These are phyloP conservation scores for Arabidopsis thaliana DNA, from an alignment of 345 rosid genomes.

Conservation along the genomic window DNA sequence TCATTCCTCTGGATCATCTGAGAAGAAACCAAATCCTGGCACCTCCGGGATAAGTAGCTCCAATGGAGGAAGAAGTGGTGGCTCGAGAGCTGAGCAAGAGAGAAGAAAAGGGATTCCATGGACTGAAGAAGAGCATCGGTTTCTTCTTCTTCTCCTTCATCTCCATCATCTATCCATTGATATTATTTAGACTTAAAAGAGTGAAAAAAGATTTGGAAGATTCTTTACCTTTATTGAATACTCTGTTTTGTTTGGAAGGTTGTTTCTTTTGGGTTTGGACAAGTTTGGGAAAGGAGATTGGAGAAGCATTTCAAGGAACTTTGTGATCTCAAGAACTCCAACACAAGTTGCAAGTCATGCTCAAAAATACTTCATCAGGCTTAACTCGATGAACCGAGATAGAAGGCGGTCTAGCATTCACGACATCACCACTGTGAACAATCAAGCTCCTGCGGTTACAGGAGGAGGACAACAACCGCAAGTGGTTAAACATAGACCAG, in stretches of 20 bases:
- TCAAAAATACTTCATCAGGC: conserved; percentile 84
- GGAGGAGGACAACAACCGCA: conserved; percentile 57
- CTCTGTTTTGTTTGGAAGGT: conserved; percentile 53
- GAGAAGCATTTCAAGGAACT: conserved; percentile 96
- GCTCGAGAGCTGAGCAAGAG: conserved; percentile 80
- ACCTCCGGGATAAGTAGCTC: conserved; percentile 57
- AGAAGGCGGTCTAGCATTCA: conserved; percentile 92
- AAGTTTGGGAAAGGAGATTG: conserved; percentile 98
- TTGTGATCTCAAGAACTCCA: conserved; percentile 87
- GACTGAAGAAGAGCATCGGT: conserved; percentile 99
- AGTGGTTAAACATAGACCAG: conserved; percentile 41
- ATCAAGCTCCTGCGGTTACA: conserved; percentile 51
- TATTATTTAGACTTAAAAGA: conserved; percentile 6
- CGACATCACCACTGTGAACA: conserved; percentile 79
- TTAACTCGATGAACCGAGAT: conserved; percentile 85
- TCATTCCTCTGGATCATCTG: conserved; percentile 50
- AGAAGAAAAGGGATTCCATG: conserved; percentile 91
- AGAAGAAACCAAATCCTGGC: conserved; percentile 44
- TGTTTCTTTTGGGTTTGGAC: conserved; percentile 84
- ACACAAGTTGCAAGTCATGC: conserved; percentile 99
- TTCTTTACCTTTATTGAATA: conserved; percentile 18
- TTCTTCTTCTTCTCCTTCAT: background rate
- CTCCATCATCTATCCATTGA: conserved; percentile 6
- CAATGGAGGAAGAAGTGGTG: conserved; percentile 49
- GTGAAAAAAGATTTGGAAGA: conserved; percentile 5